Evolutionary conservation across 768 basidiomycete species (phyloP).

Genomic region (Naganishia friedmannii): DNA sequence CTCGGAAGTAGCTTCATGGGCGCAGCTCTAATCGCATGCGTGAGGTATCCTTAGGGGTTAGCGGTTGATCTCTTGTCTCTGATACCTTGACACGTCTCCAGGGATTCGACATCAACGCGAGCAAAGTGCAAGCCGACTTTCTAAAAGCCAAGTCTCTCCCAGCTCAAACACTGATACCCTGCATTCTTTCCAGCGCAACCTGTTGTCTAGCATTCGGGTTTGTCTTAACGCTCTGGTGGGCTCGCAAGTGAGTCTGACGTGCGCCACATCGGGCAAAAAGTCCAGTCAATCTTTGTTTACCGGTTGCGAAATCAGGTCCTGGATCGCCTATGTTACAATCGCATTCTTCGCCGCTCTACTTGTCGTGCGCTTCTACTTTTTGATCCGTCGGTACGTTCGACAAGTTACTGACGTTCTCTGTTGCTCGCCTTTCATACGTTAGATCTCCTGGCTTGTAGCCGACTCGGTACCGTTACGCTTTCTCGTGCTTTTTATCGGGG

Average conservation of each 20-base stretch:
- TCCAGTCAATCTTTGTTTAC: not conserved
- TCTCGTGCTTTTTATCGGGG: conserved; percentile 51
- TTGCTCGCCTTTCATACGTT: not conserved
- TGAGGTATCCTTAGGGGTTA: no score
- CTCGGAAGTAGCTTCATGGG: conserved; percentile 51
- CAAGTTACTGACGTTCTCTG: not conserved
- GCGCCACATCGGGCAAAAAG: not conserved
- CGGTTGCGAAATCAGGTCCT: conserved; percentile 26
- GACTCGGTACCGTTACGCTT: conserved; percentile 49
- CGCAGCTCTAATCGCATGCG: conserved; percentile 45
- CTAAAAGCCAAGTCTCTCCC: not conserved
- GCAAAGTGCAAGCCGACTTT: conserved; percentile 39
- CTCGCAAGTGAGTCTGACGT: conserved; percentile 27
- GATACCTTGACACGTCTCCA: conserved; percentile 22
- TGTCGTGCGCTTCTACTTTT: conserved; percentile 36
- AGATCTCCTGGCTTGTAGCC: conserved; percentile 45
- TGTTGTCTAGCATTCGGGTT: conserved; percentile 47
- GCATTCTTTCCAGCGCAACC: conserved; percentile 32
- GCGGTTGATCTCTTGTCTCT: not conserved
- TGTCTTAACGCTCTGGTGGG: conserved; percentile 51
- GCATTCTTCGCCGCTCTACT: conserved; percentile 44
- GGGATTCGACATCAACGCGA: conserved; percentile 51
- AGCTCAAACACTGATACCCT: not conserved
- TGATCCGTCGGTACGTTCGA: not conserved
- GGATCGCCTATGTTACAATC: conserved; percentile 48